These are phyloP conservation scores for Elongisporangium anandrum DNA, from an alignment of 352 stramenopile genomes.

Conservation along the genomic window DNA sequence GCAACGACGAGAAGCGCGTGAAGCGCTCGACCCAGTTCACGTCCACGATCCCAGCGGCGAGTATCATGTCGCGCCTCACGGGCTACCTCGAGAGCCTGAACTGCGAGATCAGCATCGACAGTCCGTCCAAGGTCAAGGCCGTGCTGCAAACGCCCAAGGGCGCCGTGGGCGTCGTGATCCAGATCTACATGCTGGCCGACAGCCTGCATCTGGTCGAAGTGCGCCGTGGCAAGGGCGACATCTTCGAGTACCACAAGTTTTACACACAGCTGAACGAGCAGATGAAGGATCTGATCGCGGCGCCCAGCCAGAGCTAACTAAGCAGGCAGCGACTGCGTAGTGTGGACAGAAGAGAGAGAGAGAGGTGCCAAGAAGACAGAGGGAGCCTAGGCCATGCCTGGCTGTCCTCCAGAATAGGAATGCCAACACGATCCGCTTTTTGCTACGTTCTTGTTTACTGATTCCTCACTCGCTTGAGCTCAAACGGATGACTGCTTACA, in stretches of 20 bases:
- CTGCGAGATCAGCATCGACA: slow-evolving; percentile 81
- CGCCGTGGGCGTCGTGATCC: slow-evolving; percentile 86
- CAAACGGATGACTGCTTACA: slow-evolving; percentile 22
- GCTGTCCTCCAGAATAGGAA: slow-evolving; percentile 10
- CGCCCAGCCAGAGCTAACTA: slow-evolving; percentile 16
- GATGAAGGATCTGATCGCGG: slow-evolving; percentile 80
- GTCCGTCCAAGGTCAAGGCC: slow-evolving; percentile 78
- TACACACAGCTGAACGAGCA: slow-evolving; percentile 87
- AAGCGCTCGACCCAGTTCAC: slow-evolving; percentile 86
- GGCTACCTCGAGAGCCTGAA: slow-evolving; percentile 71
- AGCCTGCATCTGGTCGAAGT: slow-evolving; percentile 86
- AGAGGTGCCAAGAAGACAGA: background rate
- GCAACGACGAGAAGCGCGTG: slow-evolving; percentile 82
- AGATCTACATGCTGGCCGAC: slow-evolving; percentile 87
- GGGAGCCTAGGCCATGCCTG: too few relatives aligned
- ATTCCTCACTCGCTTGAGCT: background rate
- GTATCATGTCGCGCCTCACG: slow-evolving; percentile 72
- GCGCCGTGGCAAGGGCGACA: slow-evolving; percentile 86
- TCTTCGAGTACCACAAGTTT: slow-evolving; percentile 91
- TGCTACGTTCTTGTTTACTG: slow-evolving; percentile 14
- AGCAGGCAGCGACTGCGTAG: background rate
- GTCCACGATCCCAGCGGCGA: slow-evolving; percentile 71
- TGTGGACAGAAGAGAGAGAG: background rate
- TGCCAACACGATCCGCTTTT: slow-evolving; percentile 16
- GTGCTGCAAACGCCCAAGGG: slow-evolving; percentile 83